Evolutionary conservation across 2,329 filamentous ascomycete species (phyloP), one percentile per base, ranked within the genome.

Genomic region (Coniochaeta sp.): DNA sequence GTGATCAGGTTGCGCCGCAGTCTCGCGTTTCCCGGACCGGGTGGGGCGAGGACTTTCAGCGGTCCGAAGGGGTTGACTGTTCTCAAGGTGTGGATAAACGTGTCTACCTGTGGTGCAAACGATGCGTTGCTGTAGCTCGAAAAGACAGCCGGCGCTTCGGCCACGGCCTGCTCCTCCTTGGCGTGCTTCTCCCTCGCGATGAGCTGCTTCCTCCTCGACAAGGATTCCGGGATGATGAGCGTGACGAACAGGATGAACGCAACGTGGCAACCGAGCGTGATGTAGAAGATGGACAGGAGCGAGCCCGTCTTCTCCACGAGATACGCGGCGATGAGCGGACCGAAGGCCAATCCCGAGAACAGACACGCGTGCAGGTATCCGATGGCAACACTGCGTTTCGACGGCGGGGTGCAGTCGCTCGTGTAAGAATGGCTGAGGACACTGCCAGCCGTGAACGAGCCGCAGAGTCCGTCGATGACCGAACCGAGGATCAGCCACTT

Each of bases 321-420:
- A 66, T 90, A 88, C 1, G 89, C 93, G 0, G 92, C 89, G 24
- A 96, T 69, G 2, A 96, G 80, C 8, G 95, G 95, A 0, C 95
- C 95, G 34, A 93, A 74, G 0, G 95, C 93, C 54, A 98, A 85
- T n/a, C 95, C 95, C 1, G 84, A 82, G 72, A 96, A 98, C 9
- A 99, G 79, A 66, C 89, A 92, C 12, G 91, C 92, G 68, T 98
- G 91, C 67, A 98, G 88, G 70, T 93, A 93, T 7, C 91, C 93
- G 72, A 98, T 95, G 5, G 87, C 85, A 8, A 96, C 89, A 62
- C 89, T 90, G 22, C 95, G 86, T 68, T 85, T 85, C 33, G 89
- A 88, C 0, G 92, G 90, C 4, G 89, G 79, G 0, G 92, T 93
- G 73, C 91, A 96, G 73, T 99, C 95, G 44, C 91, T 88, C 14